Evolutionary conservation across 163 green algal species (phyloP).

Genomic region (Scenedesmus sp.): DNA sequence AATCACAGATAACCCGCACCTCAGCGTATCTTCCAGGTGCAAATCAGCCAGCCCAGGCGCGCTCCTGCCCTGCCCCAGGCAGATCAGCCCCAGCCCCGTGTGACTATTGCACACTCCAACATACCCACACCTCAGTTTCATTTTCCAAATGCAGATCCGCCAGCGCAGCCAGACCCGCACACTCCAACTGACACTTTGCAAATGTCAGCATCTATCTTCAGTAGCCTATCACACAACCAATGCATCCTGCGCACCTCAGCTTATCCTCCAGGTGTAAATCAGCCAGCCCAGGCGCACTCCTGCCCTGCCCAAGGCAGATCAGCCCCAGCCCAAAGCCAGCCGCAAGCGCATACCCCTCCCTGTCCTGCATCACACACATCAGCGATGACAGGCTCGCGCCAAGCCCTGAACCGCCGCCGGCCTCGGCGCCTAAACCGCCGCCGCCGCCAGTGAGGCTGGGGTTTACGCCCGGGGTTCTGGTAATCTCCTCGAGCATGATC

Average conservation of each 20-base stretch:
- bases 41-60: conserved; percentile 83
- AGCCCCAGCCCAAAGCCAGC: conserved; percentile 95
- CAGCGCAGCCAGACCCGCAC: no score
- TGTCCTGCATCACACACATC: conserved; percentile 75
- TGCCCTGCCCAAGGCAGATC: conserved; percentile 85
- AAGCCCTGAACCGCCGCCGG: conserved; percentile 28
- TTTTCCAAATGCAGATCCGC: no score
- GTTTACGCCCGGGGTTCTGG: conserved; percentile 63
- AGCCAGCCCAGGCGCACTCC: conserved; percentile 72
- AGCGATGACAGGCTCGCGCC: conserved; percentile 42
- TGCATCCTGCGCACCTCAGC: conserved; percentile 62
- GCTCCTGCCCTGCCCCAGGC: conserved; percentile 78
- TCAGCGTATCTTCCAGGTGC: conserved; percentile 7
- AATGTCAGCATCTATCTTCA: no score
- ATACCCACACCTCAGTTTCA: no score
- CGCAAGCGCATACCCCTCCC: conserved; percentile 92
- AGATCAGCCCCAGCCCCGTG: conserved; percentile 89
- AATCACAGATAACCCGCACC: no score
- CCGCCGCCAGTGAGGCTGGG: conserved; percentile 21
- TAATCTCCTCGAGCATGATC: conserved; percentile 91
- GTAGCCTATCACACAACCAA: background rate
- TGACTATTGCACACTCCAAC: background rate
- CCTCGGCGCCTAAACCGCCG: background rate
- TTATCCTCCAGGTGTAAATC: conserved; percentile 87
- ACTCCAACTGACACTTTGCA: no score